Percentiles rank a stretch among this genome's conserved stretches.
Evolutionary conservation across 495 filamentous ascomycete genomes (phyloP).

Genomic region (Astrothelium macrocarpum): DNA sequence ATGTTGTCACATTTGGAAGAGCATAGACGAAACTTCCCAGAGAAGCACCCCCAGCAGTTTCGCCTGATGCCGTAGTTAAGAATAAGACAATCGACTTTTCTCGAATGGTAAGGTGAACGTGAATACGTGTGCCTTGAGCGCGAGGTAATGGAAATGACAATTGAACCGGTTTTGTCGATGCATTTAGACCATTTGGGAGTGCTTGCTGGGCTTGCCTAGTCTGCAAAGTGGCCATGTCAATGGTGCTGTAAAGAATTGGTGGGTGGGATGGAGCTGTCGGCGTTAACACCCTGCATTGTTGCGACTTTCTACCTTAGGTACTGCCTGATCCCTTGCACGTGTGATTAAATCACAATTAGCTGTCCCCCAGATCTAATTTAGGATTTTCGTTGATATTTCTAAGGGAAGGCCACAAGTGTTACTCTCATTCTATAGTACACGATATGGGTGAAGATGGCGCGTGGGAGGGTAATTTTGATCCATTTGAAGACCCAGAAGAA

Average conservation of each 20-base stretch:
- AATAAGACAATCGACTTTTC: conserved; percentile 61
- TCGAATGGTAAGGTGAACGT: conserved; percentile 64
- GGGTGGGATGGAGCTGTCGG: background rate
- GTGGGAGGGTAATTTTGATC: conserved; percentile 44
- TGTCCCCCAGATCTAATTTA: too few relatives aligned
- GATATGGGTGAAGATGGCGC: background rate
- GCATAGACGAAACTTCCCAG: conserved; percentile 87
- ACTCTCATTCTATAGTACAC: background rate
- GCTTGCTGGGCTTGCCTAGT: background rate
- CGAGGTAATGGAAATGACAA: conserved; percentile 70
- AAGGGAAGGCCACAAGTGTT: too few relatives aligned
- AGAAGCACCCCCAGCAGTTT: conserved; percentile 42
- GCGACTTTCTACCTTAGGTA: too few relatives aligned
- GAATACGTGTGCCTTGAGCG: conserved; percentile 65
- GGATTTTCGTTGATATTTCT: too few relatives aligned
- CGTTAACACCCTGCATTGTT: background rate
- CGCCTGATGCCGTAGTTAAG: conserved; percentile 59
- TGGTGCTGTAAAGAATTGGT: background rate
- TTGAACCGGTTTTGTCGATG: conserved; percentile 43
- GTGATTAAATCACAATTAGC: too few relatives aligned
- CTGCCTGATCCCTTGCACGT: too few relatives aligned
- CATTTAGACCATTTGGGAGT: conserved; percentile 15
- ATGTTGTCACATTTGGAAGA: conserved; percentile 63
- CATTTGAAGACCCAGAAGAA: conserved; percentile 65
- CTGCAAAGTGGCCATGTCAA: background rate